Evolutionary conservation across 345 rosid species (phyloP).

Genomic region (Eucalyptus lansdowneana): DNA sequence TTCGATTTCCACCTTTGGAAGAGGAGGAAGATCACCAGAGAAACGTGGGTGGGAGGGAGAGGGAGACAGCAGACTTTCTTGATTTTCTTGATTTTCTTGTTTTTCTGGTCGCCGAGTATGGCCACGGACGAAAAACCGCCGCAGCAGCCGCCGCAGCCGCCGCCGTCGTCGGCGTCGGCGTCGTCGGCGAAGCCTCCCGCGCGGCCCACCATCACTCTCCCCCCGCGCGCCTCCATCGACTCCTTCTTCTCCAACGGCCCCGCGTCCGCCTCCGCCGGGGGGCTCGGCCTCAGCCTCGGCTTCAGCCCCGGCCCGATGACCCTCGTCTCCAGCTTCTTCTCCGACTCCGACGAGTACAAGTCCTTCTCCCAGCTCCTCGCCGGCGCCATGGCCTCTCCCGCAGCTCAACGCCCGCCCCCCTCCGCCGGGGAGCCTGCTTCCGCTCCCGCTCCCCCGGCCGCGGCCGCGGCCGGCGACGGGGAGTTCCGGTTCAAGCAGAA

Average conservation of each 20-base stretch:
- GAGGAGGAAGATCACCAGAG: background rate
- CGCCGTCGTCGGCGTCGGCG: background rate
- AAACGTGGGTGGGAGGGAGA: background rate
- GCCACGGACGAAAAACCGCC: constrained; percentile 21
- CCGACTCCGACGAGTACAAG: constrained; percentile 64
- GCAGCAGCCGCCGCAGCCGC: background rate
- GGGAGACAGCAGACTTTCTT: background rate
- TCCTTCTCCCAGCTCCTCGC: constrained; percentile 81
- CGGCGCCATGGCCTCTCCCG: constrained; percentile 70
- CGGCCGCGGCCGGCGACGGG: background rate
- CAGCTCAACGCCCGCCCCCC: background rate
- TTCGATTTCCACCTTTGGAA: background rate
- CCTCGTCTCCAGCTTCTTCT: constrained; percentile 56
- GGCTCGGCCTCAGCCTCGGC: constrained; percentile 15
- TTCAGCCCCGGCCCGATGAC: constrained; percentile 96
- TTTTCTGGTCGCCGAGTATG: background rate
- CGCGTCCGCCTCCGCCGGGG: background rate
- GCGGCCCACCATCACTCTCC: constrained; percentile 47
- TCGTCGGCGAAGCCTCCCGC: constrained; percentile 11
- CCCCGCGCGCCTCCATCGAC: constrained; percentile 47
- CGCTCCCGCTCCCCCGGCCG: background rate
- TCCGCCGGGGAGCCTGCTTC: background rate
- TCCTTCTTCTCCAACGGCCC: constrained; percentile 5
- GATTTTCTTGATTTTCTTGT: background rate
- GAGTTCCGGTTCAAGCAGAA: constrained; percentile 15